These are phyloP conservation scores for Saccharomycodes ludwigii DNA, from an alignment of 805 yeast genomes.

Conservation along the genomic window DNA sequence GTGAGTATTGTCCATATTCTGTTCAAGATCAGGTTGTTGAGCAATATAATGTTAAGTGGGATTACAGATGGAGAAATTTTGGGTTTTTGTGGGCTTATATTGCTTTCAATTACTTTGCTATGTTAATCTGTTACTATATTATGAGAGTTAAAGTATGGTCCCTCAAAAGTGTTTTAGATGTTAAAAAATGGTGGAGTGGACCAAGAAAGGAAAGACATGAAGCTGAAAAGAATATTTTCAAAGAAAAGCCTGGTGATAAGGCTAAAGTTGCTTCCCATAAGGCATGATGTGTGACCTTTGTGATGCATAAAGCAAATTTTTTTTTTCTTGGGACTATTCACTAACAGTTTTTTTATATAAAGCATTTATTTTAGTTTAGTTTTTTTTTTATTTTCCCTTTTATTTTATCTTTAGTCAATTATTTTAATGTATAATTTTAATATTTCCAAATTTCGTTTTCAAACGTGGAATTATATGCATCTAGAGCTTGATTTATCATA, in stretches of 20 bases:
- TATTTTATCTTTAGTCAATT: no score
- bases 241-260: slow-evolving; percentile 29
- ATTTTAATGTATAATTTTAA: no score
- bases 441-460: no score
- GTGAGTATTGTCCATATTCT: slow-evolving; percentile 48
- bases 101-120: slow-evolving; percentile 27
- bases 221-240: slow-evolving; percentile 31
- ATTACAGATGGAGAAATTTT: slow-evolving; percentile 54
- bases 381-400: no score
- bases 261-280: no score
- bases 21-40: slow-evolving; percentile 49
- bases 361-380: no score
- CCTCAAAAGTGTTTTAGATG: slow-evolving; percentile 21
- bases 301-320: no score
- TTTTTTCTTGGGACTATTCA: no score
- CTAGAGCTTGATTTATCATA: no score
- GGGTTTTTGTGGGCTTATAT: slow-evolving; percentile 42
- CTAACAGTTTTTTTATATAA: no score
- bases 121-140: slow-evolving; percentile 26
- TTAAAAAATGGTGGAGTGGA: slow-evolving; percentile 29
- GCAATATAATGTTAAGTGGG: slow-evolving; percentile 26
- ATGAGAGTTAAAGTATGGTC: slow-evolving; percentile 29
- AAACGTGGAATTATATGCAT: no score
- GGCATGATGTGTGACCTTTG: no score
- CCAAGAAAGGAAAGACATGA: slow-evolving; percentile 36